Evolutionary conservation across 176 grass and related monocot genomes (phyloP).

Genomic region (Rhynchospora breviuscula): DNA sequence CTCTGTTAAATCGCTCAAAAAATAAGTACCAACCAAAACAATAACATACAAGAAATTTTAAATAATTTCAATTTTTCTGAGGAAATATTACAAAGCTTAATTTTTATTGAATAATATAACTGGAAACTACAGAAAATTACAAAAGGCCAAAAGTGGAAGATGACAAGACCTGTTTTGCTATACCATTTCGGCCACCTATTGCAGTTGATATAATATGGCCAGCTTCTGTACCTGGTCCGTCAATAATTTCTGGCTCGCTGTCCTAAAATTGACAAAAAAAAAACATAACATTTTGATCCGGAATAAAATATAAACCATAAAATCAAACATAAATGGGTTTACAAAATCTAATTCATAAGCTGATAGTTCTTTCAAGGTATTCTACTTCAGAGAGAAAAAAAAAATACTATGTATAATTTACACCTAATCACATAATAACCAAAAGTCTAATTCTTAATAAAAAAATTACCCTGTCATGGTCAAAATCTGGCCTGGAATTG

Average conservation of each 20-base stretch:
- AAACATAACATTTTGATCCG: not conserved
- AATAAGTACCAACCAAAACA: not conserved
- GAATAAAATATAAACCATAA: not conserved
- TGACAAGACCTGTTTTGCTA: slow-evolving; percentile 58
- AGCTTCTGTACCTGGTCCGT: slow-evolving; percentile 47
- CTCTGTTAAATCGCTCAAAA: slow-evolving; percentile 42
- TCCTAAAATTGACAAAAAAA: slow-evolving; percentile 40
- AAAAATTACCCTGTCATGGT: slow-evolving; percentile 57
- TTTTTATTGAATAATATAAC: not conserved
- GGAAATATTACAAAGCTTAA: not conserved
- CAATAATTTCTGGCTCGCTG: slow-evolving; percentile 43
- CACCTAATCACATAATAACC: not conserved
- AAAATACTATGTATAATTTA: not conserved
- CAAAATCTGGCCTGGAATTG: slow-evolving; percentile 48
- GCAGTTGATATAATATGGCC: slow-evolving; percentile 62
- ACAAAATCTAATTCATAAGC: not conserved
- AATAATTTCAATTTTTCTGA: not conserved
- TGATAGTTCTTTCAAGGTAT: too few species aligned
- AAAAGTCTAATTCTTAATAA: not conserved
- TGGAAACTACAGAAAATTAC: not conserved
- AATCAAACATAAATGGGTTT: slow-evolving; percentile 19
- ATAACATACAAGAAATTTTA: not conserved
- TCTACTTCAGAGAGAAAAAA: too few species aligned
- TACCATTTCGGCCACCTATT: slow-evolving; percentile 51
- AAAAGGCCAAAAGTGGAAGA: slow-evolving; percentile 20